Base-by-base conservation (phyloP, 345 rosid genomes). In the Luvunga scandens region DNA sequence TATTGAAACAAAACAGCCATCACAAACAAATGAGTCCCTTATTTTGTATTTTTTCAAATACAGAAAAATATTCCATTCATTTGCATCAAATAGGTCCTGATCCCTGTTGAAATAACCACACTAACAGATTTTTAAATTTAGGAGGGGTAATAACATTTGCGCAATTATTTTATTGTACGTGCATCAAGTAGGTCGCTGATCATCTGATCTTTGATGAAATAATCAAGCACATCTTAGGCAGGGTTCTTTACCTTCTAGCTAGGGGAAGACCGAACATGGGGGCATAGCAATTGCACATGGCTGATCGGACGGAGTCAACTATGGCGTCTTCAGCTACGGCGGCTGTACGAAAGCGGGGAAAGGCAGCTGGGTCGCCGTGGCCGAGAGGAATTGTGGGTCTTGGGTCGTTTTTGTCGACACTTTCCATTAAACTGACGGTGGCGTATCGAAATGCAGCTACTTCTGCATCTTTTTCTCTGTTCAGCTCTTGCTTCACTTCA, bases 361-460 rank as follows among this genome's bases (percentile, higher is more conserved):
- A 91, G 33, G 62, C 79, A 14, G 98, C 88, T 57, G 97, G 95
- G 39, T 94, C 94, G 28, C 98, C 97, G n/a, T 88, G 92, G 65
- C 89, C 94, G 13, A 92, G 87, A 39, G 90, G 91, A 18, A 92
- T 53, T 28, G 84, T 33, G 3, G 84, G 33, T 79, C 87, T 81
- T 21, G 75, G 12, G 53, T 86, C 86, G 16, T 85, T 83, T 6
- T 82, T 64, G 81, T 83, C 66, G 78, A 91, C 79, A 50, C 85
- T 89, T 7, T 19, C 86, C 73, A 77, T 56, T 60, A 93, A 69
- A 77, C 64, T 66, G 72, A 18, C 31, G 75, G 84, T 81, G 36
- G 78, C 78, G 18, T 85, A 83, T 73, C 90, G 86, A n/a, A 91
- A 67, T 4, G 85, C 83, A 25, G 84, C 50, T 42, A 42, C 50